Evolutionary conservation across 2,329 filamentous ascomycete genomes (phyloP), one percentile per base, ranked within the genome.

Genomic region (Fusarium coffeatum): DNA sequence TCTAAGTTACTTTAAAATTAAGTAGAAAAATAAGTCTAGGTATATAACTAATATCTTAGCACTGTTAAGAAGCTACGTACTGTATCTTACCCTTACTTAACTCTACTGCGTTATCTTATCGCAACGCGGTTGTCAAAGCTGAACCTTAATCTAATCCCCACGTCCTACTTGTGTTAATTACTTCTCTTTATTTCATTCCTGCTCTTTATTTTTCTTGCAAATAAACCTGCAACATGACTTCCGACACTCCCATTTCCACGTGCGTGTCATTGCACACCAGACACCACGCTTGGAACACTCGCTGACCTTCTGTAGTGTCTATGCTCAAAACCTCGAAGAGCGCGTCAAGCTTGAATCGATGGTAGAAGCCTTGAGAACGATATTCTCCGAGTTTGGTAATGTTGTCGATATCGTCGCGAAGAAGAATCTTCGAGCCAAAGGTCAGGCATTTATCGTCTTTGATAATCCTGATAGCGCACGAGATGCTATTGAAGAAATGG

Each of bases 361-460:
- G 56, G 92, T 90, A 71, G 87, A 91, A 71, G 88, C 92, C 0
- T 86, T 99, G 18, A 83, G 82, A 23, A 89, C 90, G 68, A 86
- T 98, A 76, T 98, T 98, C 82, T 90, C 90, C 68, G 93, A 97
- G 80, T 98, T 96, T 80, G 96, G 96, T 69, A 90, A 85, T 60
- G 89, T 97, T 66, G 82, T 97, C 73, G 94, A 97, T 68, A 88
- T 97, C 54, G 88, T 97, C 64, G 93, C 93, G 46, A 97, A 97
- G 84, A 93, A 89, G 69, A 98, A 97, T 79, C 81, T 98, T 30
- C 94, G 93, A 79, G 93, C 93, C 45, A 98, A 97, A 79, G 96
- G 96, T 15, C 96, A 99, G 82, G 96, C 96, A 1, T 99, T 99
- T 78, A 83, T 99, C 51, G 94, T 98, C 47, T 98, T 94, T 78